phyloP scores from a whole-genome alignment of 257 asterid genomes.

The Apocynum venetum region DNA sequence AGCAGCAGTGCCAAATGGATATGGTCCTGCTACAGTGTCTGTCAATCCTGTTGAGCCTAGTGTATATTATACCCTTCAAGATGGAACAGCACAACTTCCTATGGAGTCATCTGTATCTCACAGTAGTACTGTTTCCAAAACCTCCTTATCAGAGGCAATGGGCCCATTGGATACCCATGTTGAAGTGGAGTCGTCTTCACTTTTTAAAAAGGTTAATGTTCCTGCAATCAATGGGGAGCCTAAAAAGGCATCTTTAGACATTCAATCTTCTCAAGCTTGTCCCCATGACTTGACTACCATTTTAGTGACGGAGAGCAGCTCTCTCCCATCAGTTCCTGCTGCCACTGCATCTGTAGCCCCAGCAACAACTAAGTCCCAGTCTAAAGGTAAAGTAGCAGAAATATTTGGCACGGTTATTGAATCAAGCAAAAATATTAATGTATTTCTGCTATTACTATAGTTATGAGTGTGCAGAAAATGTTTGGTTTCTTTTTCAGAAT shows the following conservation, averaged over 20 bases:
- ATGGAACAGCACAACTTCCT: slow-evolving; percentile 37
- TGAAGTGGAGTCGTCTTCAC: slow-evolving; percentile 30
- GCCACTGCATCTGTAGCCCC: slow-evolving; percentile 37
- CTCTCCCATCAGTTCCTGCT: slow-evolving; percentile 40
- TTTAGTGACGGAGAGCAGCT: slow-evolving; percentile 21
- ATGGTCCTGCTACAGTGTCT: slow-evolving; percentile 45
- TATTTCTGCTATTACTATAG: background rate
- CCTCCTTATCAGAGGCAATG: slow-evolving; percentile 25
- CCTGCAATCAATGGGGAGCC: slow-evolving; percentile 23
- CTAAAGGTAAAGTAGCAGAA: slow-evolving; percentile 52
- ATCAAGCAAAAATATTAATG: background rate
- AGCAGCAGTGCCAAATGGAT: slow-evolving; percentile 41
- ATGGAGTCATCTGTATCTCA: slow-evolving; percentile 38
- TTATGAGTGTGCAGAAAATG: background rate
- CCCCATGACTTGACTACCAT: slow-evolving; percentile 28
- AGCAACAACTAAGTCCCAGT: slow-evolving; percentile 45
- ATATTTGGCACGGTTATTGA: background rate
- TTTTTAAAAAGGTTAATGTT: slow-evolving; percentile 25
- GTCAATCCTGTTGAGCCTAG: slow-evolving; percentile 49
- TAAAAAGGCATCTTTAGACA: slow-evolving; percentile 21
- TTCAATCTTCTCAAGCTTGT: slow-evolving; percentile 31
- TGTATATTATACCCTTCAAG: slow-evolving; percentile 60
- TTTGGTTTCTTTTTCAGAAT: background rate
- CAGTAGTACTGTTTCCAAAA: slow-evolving; percentile 28
- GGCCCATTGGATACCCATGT: slow-evolving; percentile 26